These are phyloP conservation scores for Alternaria rosae DNA, from an alignment of 2,329 filamentous ascomycete species.

Conservation along the genomic window DNA sequence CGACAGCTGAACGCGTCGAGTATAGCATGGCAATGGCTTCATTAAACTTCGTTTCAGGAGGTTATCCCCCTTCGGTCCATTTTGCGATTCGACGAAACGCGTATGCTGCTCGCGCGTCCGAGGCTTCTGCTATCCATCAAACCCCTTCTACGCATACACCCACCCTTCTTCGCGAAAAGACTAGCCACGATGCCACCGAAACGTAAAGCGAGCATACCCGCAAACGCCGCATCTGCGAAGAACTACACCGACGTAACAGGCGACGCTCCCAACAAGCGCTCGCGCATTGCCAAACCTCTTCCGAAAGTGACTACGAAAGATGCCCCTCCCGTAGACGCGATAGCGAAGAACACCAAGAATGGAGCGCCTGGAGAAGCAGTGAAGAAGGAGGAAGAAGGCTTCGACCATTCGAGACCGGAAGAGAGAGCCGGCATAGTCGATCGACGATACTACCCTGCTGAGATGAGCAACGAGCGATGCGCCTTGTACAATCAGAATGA, in stretches of 20 bases:
- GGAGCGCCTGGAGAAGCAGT: slow-evolving; percentile 23
- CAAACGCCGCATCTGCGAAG: slow-evolving; percentile 38
- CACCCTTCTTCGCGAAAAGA: not conserved
- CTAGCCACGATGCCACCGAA: slow-evolving; percentile 28
- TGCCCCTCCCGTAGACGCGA: slow-evolving; percentile 8
- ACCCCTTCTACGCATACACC: not conserved
- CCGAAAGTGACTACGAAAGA: slow-evolving; percentile 35
- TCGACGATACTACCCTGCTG: slow-evolving; percentile 78
- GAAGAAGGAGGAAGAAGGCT: slow-evolving; percentile 17
- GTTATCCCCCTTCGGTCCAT: not conserved
- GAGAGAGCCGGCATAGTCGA: slow-evolving; percentile 53
- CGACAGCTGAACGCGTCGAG: slow-evolving; percentile 23
- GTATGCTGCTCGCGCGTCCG: not conserved
- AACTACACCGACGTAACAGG: slow-evolving; percentile 47
- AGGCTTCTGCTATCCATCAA: not conserved
- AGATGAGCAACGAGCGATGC: slow-evolving; percentile 84
- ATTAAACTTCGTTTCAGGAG: not conserved
- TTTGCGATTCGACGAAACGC: not conserved
- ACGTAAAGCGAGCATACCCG: slow-evolving; percentile 38
- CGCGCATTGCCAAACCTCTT: slow-evolving; percentile 38
- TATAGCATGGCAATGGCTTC: not conserved
- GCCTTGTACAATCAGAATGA: slow-evolving; percentile 74
- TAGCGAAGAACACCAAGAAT: slow-evolving; percentile 25
- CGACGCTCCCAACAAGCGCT: slow-evolving; percentile 48
- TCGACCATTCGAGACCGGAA: slow-evolving; percentile 50